Conservation (phyloP, 345 rosid species). For the Euphorbia tirucalli region DNA sequence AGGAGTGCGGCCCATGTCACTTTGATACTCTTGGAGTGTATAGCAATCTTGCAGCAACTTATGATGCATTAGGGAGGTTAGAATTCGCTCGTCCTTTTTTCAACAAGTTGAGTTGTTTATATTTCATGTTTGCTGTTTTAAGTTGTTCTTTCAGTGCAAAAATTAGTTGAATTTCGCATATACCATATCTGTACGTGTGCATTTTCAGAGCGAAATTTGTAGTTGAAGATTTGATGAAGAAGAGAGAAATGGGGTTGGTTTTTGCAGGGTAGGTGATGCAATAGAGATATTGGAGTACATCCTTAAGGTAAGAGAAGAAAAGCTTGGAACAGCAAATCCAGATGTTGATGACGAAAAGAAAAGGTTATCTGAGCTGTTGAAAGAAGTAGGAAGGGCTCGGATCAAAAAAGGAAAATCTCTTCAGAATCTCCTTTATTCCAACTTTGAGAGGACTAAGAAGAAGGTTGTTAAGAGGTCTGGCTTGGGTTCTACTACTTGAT, state of each 20-base stretch:
- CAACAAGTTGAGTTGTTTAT: background rate
- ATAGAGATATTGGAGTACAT: slow-evolving; percentile 34
- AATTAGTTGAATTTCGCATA: too few species aligned
- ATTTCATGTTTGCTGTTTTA: background rate
- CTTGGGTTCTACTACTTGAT: too few species aligned
- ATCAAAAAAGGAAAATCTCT: slow-evolving; percentile 27
- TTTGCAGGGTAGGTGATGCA: slow-evolving; percentile 35
- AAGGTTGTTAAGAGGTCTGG: slow-evolving; percentile 3
- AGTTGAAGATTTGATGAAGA: slow-evolving; percentile 1
- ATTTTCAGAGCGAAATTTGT: too few species aligned
- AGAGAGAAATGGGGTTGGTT: background rate
- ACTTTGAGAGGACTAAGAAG: slow-evolving; percentile 11
- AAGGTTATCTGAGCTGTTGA: slow-evolving; percentile 39
- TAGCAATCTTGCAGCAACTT: slow-evolving; percentile 95
- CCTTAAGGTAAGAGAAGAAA: slow-evolving; percentile 32
- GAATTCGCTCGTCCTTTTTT: background rate
- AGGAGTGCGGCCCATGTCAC: slow-evolving; percentile 82
- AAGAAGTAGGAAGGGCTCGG: slow-evolving; percentile 36
- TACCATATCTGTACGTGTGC: too few species aligned
- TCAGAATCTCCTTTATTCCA: slow-evolving; percentile 18
- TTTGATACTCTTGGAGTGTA: slow-evolving; percentile 91
- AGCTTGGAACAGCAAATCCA: slow-evolving; percentile 36
- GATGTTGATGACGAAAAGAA: slow-evolving; percentile 37
- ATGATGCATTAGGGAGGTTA: slow-evolving; percentile 97
- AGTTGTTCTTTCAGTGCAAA: too few species aligned